Evolutionary conservation across 805 yeast genomes (phyloP), one percentile per base, ranked within the genome.

Genomic region (Candida incommunis): DNA sequence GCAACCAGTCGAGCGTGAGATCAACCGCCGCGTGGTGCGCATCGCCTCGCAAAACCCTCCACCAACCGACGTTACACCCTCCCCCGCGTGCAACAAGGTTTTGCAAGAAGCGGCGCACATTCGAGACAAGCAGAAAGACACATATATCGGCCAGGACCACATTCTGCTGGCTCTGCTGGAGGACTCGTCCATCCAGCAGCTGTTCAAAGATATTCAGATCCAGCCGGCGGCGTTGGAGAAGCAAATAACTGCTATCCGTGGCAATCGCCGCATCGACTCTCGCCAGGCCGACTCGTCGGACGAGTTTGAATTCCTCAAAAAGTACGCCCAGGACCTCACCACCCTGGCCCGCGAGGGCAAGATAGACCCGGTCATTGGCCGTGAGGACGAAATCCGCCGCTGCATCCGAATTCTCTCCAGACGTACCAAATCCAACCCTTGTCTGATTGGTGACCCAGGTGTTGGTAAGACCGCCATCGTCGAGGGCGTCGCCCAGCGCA

Each of bases 401-500:
- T 85, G 95, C 25, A 90, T 92, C 48, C 76, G 97, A 50, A 95
- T 92, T 2, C 71, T 92, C 49, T 88, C 98, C n/a, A 81, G 98
- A 68, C 78, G 98, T 67, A 84, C 95, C 37, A 92, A 92, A 66
- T 88, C 96, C 4, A 92, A 92, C 61, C 95, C 97, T 15, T 92
- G 95, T 56, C 68, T 92, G 48, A 87, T 92, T 57, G 98, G 98
- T 72, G 98, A 92, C 58, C 96, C 98, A 37, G 98, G 98, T 77
- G 96, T 92, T 45, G 98, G 98, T 72, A 92, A 92, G 68, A 92
- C 98, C 31, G 84, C 95, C 24, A 90, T 92, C 55, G 95, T 92
- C 44, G 98, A 92, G 68, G 98, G 97, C 57, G 96, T 92, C 46
- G 97, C 98, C 11, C 97, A 90, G 66, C 75, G 98, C 67, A 86